Evolutionary conservation across 2,329 filamentous ascomycete genomes (phyloP), one percentile per base, ranked within the genome.

Genomic region (Penicillium sp.): DNA sequence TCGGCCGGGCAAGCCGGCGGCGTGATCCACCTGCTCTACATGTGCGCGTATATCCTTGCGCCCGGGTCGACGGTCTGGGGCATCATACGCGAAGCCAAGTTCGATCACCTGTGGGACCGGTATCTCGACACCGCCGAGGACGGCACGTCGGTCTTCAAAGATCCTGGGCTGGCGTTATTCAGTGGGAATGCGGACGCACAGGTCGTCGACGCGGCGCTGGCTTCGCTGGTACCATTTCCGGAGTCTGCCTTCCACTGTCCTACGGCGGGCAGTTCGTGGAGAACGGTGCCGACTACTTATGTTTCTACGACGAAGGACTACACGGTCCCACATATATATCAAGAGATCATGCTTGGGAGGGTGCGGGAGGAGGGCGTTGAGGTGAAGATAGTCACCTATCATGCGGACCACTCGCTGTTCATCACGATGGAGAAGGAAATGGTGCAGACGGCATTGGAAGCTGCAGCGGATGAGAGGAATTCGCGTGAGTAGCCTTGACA

Each of bases 1-100:
- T 27, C 39, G 3, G 17, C 26, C 2, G 36, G 41, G 4, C 23
- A 36, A 13, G 32, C 34, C 2, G 53, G 51, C 2, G 56, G 54
- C 1, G 45, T 57, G 10, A 45, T 49, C 27, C 47, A 57, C 15
- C 33, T 56, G 3, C 28, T 53, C 5, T 57, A 54, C 29, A 37
- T 54, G 1, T 56, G 46, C 37, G 52, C 53, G 3, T 52, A 50
- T 13, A 43, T 57, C 6, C 37, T 54, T 2, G 28, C n/a, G 5
- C 38, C 43, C 0, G 46, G 50, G 1, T 14, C 15, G 6, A 30
- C 38, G 1, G 31, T 52, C 1, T 42, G 23, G 14, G 28, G 27
- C 10, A 39, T 53, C 15, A 23, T 51, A 3, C 6, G 43, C 18
- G 43, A 48, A 25, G 29, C 45, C 4, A 26, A 28, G 2, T 32